Base-by-base conservation (phyloP, 2,329 filamentous ascomycete genomes). In the Amylocarpus encephaloides region DNA sequence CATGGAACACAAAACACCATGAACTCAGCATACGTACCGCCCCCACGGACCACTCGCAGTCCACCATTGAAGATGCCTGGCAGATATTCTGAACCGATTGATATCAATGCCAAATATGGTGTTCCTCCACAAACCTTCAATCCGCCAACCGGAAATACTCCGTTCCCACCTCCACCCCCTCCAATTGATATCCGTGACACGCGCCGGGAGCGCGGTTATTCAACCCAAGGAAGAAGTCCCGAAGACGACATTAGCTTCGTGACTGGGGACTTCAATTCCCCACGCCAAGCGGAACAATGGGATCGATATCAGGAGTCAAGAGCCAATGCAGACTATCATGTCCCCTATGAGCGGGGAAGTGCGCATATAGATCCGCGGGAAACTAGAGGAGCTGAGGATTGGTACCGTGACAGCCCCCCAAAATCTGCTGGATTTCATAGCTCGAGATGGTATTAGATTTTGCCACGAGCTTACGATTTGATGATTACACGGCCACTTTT, bases 201-300 rank as follows among this genome's bases (percentile, higher is more conserved):
- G 6, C 43, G 56, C 18, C 41, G 49, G 6, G 57, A 62, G 5
- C 53, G 56, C 6, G 48, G 47, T 30, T 51, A 55, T 29, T 13
- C 18, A 43, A 39, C 55, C 2, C 49, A 26, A 26, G 22, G 22
- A 26, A 26, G 54, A 43, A 51, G 49, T 9, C 43, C 51, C 5
- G 61, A 63, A 7, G 61, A 63, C 3, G 59, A 62, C 9, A 30
- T 48, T 3, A 50, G 54, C 39, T 50, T 56, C 15, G 39, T 54
- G 12, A 46, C 29, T 10, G 57, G 50, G 26, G 61, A 64, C 6
- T 60, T 64, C 36, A 62, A 55, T 18, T 60, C 57, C 53, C 62
- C 62, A 2, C 52, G 61, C 36, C 62, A 64, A 49, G 62, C 62
- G 13, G 62, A 64, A 48, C 57, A 54, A 42, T 64, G 58, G 57